A percentile compares a stretch with the other conserved stretches of the same genome.
phyloP scores from a whole-genome alignment of 2,329 filamentous ascomycete genomes.

The Grosmannia penicillata region DNA sequence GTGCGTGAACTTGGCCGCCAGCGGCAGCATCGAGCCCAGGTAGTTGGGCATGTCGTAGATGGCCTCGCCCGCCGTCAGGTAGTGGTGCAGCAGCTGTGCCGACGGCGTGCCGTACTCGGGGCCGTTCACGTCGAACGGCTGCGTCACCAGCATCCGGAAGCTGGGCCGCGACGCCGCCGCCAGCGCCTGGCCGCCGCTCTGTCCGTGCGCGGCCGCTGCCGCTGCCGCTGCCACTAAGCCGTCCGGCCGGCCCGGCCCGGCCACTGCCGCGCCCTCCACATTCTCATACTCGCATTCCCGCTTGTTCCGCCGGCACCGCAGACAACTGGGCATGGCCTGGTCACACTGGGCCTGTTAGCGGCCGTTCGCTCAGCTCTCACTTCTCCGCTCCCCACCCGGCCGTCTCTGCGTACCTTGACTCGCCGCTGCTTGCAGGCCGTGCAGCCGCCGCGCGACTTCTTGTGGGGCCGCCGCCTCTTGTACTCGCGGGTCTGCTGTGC shows the following conservation, averaged over 20 bases:
- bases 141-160: slow-evolving; percentile 2
- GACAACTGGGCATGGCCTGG: slow-evolving; percentile 9
- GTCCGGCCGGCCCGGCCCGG: background rate
- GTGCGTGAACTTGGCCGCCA: slow-evolving; percentile 7
- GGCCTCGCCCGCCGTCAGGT: slow-evolving; percentile 1
- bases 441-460: slow-evolving; percentile 12
- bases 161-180: background rate
- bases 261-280: background rate
- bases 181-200: no score
- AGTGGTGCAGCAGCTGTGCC: slow-evolving; percentile 10
- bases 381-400: background rate
- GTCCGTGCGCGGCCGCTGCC: background rate
- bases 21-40: slow-evolving; percentile 5
- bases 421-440: slow-evolving; percentile 11
- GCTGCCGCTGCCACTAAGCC: background rate
- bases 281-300: slow-evolving; percentile 9
- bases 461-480: slow-evolving; percentile 11
- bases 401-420: slow-evolving; percentile 10
- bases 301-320: slow-evolving; percentile 11
- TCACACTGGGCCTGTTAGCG: slow-evolving; percentile 9
- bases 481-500: slow-evolving; percentile 10
- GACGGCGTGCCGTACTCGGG: slow-evolving; percentile 9
- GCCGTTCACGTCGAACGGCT: slow-evolving; percentile 3
- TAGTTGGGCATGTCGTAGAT: slow-evolving; percentile 11
- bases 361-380: no score